These are phyloP conservation scores for Ophiorrhiza pumila DNA, from an alignment of 257 asterid genomes.

Conservation along the genomic window DNA sequence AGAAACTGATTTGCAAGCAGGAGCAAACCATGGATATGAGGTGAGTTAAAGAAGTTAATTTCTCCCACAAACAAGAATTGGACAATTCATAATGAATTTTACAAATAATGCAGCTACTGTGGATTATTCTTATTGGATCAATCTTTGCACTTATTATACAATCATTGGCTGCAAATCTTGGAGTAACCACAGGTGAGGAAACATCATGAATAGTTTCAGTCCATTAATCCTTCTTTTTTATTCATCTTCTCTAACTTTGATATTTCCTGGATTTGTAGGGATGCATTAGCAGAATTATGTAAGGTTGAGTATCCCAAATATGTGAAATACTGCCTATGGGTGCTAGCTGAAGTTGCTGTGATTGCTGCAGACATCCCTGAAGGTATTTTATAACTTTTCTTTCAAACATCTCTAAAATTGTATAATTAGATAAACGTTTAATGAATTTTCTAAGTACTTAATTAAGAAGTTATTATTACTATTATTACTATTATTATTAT, in stretches of 20 bases:
- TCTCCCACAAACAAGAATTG: too few relatives aligned
- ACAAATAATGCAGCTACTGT: slow-evolving; percentile 50
- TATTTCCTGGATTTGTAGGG: slow-evolving; percentile 36
- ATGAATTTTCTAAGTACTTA: too few relatives aligned
- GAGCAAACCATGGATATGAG: slow-evolving; percentile 81
- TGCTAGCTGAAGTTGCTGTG: slow-evolving; percentile 81
- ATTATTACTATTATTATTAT: too few relatives aligned
- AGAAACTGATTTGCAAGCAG: slow-evolving; percentile 97
- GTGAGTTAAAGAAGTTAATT: too few relatives aligned
- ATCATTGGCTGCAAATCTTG: slow-evolving; percentile 94
- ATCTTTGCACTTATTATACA: slow-evolving; percentile 82
- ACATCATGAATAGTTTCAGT: too few relatives aligned
- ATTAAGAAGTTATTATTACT: too few relatives aligned
- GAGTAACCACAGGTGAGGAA: slow-evolving; percentile 92
- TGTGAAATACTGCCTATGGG: slow-evolving; percentile 67
- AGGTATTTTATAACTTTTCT: slow-evolving; percentile 35
- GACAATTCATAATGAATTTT: too few relatives aligned
- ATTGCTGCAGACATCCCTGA: slow-evolving; percentile 97
- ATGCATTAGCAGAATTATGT: slow-evolving; percentile 82
- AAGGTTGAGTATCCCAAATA: slow-evolving; percentile 68
- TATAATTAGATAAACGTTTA: too few relatives aligned
- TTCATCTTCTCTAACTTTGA: too few relatives aligned
- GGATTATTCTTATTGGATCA: slow-evolving; percentile 88
- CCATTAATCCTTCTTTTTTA: too few relatives aligned
- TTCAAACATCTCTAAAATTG: too few relatives aligned